phyloP scores from a whole-genome alignment of 805 yeast species.

The Metschnikowia chrysomelidarum region DNA sequence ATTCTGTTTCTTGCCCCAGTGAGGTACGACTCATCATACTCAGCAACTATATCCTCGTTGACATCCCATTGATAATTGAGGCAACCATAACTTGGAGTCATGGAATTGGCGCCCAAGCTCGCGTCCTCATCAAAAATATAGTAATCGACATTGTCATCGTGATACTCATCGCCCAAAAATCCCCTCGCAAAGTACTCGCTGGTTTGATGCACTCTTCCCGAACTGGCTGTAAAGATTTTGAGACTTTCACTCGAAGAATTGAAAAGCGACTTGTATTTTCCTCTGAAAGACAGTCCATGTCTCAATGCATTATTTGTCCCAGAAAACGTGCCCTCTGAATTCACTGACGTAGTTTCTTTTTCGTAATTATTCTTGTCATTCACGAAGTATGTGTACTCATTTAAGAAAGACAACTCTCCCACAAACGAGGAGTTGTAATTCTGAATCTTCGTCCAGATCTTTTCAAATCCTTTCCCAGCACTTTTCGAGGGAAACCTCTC shows the following conservation, averaged over 20 bases:
- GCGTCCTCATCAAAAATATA: constrained; percentile 47
- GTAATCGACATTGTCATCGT: constrained; percentile 29
- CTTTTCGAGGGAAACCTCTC: constrained; percentile 57
- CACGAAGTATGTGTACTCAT: constrained; percentile 53
- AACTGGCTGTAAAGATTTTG: constrained; percentile 56
- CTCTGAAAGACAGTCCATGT: constrained; percentile 50
- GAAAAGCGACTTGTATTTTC: constrained; percentile 48
- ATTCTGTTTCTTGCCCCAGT: constrained; percentile 54
- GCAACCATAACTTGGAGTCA: constrained; percentile 53
- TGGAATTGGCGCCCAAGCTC: constrained; percentile 53
- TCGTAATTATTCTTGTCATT: constrained; percentile 39
- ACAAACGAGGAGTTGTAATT: constrained; percentile 27
- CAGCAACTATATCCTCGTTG: constrained; percentile 23
- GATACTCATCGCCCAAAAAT: constrained; percentile 47
- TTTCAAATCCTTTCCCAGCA: constrained; percentile 28
- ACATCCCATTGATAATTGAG: constrained; percentile 31
- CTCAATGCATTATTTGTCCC: constrained; percentile 51
- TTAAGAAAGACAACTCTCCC: constrained; percentile 54
- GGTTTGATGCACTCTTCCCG: constrained; percentile 54
- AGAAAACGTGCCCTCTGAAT: constrained; percentile 43
- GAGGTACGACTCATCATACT: constrained; percentile 45
- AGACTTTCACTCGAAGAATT: constrained; percentile 29
- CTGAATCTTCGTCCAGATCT: constrained; percentile 26
- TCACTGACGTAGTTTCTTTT: constrained; percentile 49
- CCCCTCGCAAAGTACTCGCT: constrained; percentile 59